Percentiles rank a stretch among this genome's conserved stretches.
These are phyloP conservation scores for Keithomyces neogunnii DNA, from an alignment of 2,329 filamentous ascomycete genomes.

Conservation along the genomic window DNA sequence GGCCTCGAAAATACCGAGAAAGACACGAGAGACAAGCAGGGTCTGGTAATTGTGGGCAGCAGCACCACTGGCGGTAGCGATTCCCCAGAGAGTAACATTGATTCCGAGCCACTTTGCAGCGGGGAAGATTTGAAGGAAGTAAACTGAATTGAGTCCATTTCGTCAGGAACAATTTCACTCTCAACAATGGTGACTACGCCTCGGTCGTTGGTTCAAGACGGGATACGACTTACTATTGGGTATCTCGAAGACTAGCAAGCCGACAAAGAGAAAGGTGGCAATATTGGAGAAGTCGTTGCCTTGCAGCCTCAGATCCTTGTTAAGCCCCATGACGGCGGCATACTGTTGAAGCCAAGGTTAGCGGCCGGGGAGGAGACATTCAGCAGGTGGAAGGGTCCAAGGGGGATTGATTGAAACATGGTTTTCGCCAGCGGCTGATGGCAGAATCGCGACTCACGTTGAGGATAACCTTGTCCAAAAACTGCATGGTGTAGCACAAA, in stretches of 20 bases:
- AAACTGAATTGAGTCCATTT: constrained; percentile 25
- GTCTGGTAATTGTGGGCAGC: constrained; percentile 44
- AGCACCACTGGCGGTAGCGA: constrained; percentile 44
- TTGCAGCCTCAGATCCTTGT: constrained; percentile 39
- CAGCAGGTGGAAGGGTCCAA: not conserved
- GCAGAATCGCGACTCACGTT: constrained; percentile 36
- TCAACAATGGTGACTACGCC: not conserved
- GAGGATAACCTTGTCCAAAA: constrained; percentile 55
- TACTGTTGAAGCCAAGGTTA: constrained; percentile 34
- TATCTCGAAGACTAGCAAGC: constrained; percentile 49
- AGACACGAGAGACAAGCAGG: constrained; percentile 46
- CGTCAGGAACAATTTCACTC: too few relatives aligned
- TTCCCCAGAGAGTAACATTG: constrained; percentile 52
- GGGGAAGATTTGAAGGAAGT: constrained; percentile 52
- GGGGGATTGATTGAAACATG: not conserved
- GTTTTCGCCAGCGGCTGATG: not conserved
- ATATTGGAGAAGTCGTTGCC: constrained; percentile 56
- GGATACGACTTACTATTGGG: constrained; percentile 39
- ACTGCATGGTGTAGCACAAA: constrained; percentile 52
- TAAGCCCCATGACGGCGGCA: constrained; percentile 57
- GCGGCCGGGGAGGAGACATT: not conserved
- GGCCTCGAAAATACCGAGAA: constrained; percentile 53
- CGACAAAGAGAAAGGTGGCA: constrained; percentile 55
- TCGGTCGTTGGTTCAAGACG: not conserved
- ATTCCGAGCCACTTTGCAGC: constrained; percentile 51